Evolutionary conservation across 176 grass and related monocot species (phyloP).

Genomic region (Phyllostachys edulis): DNA sequence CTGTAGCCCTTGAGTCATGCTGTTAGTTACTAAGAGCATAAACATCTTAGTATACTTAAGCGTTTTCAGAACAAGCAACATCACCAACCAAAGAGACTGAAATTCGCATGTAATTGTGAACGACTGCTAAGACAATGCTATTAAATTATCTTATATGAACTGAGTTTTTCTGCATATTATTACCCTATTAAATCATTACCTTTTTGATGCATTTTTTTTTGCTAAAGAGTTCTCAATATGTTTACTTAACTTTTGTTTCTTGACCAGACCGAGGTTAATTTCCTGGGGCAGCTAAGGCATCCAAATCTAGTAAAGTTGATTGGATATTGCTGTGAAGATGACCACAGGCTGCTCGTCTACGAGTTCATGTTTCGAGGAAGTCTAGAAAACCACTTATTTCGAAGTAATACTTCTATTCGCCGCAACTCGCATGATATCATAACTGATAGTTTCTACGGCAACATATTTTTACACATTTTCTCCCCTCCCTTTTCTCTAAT

Average conservation of each 20-base stretch:
- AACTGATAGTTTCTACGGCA: not conserved
- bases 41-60: not conserved
- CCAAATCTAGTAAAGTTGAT: constrained; percentile 98
- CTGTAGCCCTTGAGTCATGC: not conserved
- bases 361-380: constrained; percentile 99
- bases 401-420: constrained; percentile 62
- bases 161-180: not conserved
- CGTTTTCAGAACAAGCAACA: not conserved
- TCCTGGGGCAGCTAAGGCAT: constrained; percentile 94
- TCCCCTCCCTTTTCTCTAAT: constrained; percentile 11
- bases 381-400: constrained; percentile 97
- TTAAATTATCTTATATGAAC: not conserved
- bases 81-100: constrained; percentile 3
- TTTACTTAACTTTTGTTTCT: constrained; percentile 19
- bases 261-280: constrained; percentile 89
- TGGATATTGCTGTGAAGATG: constrained; percentile 97
- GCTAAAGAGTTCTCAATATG: not conserved
- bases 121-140: not conserved
- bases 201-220: not conserved
- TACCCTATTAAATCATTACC: not conserved
- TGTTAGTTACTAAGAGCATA: not conserved
- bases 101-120: not conserved
- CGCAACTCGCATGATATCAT: not conserved
- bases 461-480: constrained; percentile 1
- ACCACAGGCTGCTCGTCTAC: constrained; percentile 90